Conservation (phyloP, 257 asterid genomes). For the Petrea volubilis region DNA sequence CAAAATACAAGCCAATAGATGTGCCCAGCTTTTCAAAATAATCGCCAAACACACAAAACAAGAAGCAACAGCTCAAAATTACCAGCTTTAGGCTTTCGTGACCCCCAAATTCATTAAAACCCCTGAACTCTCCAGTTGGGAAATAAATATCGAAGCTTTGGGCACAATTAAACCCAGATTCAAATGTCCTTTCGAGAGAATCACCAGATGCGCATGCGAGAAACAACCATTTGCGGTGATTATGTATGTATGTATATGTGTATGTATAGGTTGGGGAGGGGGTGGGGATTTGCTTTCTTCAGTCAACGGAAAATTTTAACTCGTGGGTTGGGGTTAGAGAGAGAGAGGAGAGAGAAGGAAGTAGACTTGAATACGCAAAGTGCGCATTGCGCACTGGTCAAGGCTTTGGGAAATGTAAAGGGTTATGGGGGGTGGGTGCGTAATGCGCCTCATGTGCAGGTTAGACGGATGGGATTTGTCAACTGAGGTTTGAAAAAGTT, state of each 20-base stretch:
- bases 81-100: slow-evolving; percentile 22
- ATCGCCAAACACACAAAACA: slow-evolving; percentile 11
- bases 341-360: too few species aligned
- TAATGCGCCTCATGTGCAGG: slow-evolving; percentile 41
- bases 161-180: slow-evolving; percentile 27
- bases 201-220: slow-evolving; percentile 24
- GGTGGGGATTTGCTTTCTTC: slow-evolving; percentile 17
- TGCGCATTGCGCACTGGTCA: slow-evolving; percentile 54
- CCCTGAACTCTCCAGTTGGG: neutral
- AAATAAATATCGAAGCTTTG: slow-evolving; percentile 24
- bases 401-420: slow-evolving; percentile 32
- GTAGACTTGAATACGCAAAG: slow-evolving; percentile 61
- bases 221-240: slow-evolving; percentile 14
- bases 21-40: slow-evolving; percentile 18
- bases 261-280: slow-evolving; percentile 13
- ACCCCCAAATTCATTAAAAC: slow-evolving; percentile 19
- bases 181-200: slow-evolving; percentile 20
- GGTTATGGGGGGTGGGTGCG: slow-evolving; percentile 36
- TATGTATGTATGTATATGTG: neutral
- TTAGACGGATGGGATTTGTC: slow-evolving; percentile 31
- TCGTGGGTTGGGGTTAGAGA: slow-evolving; percentile 26
- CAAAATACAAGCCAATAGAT: slow-evolving; percentile 16
- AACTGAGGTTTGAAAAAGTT: slow-evolving; percentile 44
- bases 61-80: slow-evolving; percentile 20
- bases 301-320: slow-evolving; percentile 57